These are phyloP conservation scores for Cytospora leucostoma DNA, from an alignment of 2,329 filamentous ascomycete genomes.

Conservation along the genomic window DNA sequence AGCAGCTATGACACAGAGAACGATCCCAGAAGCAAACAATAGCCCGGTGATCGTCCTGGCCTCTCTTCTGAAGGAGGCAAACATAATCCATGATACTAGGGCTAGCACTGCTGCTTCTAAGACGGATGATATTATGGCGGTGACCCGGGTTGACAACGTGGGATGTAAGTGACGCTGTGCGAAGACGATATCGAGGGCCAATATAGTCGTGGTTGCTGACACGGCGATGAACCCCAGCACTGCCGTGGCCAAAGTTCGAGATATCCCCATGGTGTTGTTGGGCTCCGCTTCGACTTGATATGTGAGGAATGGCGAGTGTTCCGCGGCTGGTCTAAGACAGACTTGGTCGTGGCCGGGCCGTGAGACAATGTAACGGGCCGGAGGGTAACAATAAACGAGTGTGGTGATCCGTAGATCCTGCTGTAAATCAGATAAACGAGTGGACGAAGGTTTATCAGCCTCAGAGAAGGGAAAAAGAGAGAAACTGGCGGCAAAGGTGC, in stretches of 20 bases:
- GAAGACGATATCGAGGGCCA: slow-evolving; percentile 45
- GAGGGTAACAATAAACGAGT: slow-evolving; percentile 7
- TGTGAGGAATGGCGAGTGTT: slow-evolving; percentile 21
- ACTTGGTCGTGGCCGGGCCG: slow-evolving; percentile 13
- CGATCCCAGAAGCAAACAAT: slow-evolving; percentile 42
- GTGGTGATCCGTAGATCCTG: slow-evolving; percentile 26
- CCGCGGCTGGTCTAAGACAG: slow-evolving; percentile 22
- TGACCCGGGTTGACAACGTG: slow-evolving; percentile 36
- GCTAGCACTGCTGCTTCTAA: slow-evolving; percentile 43
- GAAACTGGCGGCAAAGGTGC: slow-evolving; percentile 1
- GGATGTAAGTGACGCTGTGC: slow-evolving; percentile 38
- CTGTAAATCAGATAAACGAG: slow-evolving; percentile 24
- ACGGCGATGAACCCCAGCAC: slow-evolving; percentile 41
- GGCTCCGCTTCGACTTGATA: slow-evolving; percentile 17
- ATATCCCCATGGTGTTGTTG: slow-evolving; percentile 20
- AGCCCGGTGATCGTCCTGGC: slow-evolving; percentile 35
- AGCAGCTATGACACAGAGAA: slow-evolving; percentile 48
- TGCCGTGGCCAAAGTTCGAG: slow-evolving; percentile 35
- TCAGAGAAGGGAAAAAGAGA: slow-evolving; percentile 14
- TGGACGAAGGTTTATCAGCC: slow-evolving; percentile 26
- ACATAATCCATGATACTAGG: slow-evolving; percentile 38
- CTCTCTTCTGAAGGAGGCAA: slow-evolving; percentile 32
- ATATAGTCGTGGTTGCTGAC: slow-evolving; percentile 42
- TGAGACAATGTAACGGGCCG: slow-evolving; percentile 22
- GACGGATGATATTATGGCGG: slow-evolving; percentile 42